A percentile compares a stretch with the other conserved stretches of the same genome.
Evolutionary conservation across 2,329 filamentous ascomycete genomes (phyloP).

Genomic region (Madurella fahalii): DNA sequence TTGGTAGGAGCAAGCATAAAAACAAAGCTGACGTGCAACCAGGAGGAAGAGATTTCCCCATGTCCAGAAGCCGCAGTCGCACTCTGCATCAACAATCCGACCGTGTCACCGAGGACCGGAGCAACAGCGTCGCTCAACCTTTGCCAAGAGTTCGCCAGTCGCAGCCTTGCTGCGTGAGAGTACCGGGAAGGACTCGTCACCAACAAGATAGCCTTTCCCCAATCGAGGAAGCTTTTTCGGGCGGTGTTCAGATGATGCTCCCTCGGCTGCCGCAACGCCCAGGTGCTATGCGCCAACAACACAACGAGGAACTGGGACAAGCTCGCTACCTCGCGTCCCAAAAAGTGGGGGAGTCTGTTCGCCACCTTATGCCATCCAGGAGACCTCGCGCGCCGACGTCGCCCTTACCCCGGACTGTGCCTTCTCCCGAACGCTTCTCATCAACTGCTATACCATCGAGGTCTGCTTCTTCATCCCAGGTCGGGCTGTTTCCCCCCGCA

Average conservation of each 20-base stretch:
- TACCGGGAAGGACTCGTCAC: neutral
- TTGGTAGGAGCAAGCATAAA: neutral
- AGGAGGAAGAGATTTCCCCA: conserved; percentile 15
- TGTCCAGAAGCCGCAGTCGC: neutral
- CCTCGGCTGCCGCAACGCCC: neutral
- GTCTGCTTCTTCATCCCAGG: no score
- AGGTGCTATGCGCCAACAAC: neutral
- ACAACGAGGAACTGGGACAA: neutral
- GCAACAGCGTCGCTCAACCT: neutral
- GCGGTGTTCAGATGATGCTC: neutral
- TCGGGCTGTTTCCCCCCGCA: no score
- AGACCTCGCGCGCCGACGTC: no score
- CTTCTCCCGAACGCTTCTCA: no score
- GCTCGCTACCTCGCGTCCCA: no score
- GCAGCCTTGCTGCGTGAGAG: neutral
- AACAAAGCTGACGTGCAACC: neutral
- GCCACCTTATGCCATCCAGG: no score
- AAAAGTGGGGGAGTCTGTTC: no score
- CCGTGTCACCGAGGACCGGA: neutral
- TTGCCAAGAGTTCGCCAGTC: neutral
- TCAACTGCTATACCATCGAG: no score
- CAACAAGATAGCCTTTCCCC: neutral
- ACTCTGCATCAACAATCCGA: neutral
- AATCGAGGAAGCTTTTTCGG: neutral
- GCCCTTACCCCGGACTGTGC: no score